phyloP scores from a whole-genome alignment of 2,329 filamentous ascomycete species.

The Fragosphaeria purpurea region DNA sequence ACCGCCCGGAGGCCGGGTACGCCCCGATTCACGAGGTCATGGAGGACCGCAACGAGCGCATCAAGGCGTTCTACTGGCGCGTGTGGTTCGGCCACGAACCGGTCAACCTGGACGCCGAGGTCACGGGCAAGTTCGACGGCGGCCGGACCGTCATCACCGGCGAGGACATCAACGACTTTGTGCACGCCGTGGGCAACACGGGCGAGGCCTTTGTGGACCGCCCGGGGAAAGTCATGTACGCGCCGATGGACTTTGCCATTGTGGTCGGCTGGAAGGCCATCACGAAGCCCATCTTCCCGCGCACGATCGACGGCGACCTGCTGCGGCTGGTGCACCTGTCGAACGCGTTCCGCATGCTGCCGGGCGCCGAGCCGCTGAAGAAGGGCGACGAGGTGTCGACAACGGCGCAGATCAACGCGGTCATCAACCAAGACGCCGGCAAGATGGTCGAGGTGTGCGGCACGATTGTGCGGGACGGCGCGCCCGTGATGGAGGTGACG shows the following conservation, averaged over 20 bases:
- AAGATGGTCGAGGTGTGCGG: slow-evolving; percentile 99
- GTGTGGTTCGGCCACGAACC: slow-evolving; percentile 90
- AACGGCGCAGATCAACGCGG: slow-evolving; percentile 90
- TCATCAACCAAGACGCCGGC: slow-evolving; percentile 94
- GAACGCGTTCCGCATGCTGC: slow-evolving; percentile 97
- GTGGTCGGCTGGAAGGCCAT: slow-evolving; percentile 99
- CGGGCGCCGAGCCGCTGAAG: slow-evolving; percentile 87
- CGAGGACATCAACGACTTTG: slow-evolving; percentile 94
- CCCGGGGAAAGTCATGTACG: slow-evolving; percentile 85
- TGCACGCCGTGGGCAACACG: slow-evolving; percentile 97
- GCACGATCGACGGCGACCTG: slow-evolving; percentile 89
- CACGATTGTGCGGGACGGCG: slow-evolving; percentile 74
- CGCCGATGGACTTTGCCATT: slow-evolving; percentile 98
- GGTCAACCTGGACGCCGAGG: slow-evolving; percentile 72
- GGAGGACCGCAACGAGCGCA: slow-evolving; percentile 89
- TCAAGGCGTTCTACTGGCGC: slow-evolving; percentile 99
- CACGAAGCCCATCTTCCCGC: slow-evolving; percentile 97
- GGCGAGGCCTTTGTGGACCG: slow-evolving; percentile 95
- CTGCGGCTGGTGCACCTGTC: slow-evolving; percentile 94
- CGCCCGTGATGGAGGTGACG: slow-evolving; percentile 94
- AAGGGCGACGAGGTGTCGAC: slow-evolving; percentile 90
- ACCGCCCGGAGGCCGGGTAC: slow-evolving; percentile 91
- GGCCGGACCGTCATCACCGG: slow-evolving; percentile 78
- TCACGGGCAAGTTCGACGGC: slow-evolving; percentile 83
- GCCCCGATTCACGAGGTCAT: slow-evolving; percentile 97